These are phyloP conservation scores for Coemansia sp. DNA, from an alignment of 192 early-diverging fungal genomes.

Conservation along the genomic window DNA sequence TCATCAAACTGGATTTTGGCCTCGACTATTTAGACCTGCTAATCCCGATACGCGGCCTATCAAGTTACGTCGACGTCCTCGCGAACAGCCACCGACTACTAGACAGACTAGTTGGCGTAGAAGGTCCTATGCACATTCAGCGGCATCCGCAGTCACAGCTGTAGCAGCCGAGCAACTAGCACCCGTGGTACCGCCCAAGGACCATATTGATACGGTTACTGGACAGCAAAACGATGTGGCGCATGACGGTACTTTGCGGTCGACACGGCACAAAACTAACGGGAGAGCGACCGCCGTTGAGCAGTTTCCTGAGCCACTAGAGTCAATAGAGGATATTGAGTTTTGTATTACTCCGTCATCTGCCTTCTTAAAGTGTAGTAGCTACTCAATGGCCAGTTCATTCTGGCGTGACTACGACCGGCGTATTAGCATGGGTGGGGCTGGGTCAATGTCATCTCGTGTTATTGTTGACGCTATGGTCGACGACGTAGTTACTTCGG, in stretches of 20 bases:
- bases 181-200: neutral
- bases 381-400: neutral
- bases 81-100: neutral
- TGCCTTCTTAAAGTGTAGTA: neutral
- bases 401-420: constrained; percentile 44
- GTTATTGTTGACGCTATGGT: constrained; percentile 49
- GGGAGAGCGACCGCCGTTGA: neutral
- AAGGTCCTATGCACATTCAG: constrained; percentile 35
- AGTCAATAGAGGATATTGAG: neutral
- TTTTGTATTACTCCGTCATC: neutral
- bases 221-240: neutral
- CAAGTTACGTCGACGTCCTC: neutral
- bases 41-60: neutral
- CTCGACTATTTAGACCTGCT: constrained; percentile 18
- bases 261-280: neutral
- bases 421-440: constrained; percentile 36
- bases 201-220: neutral
- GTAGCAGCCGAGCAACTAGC: constrained; percentile 8
- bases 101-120: constrained; percentile 16
- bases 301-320: constrained; percentile 18
- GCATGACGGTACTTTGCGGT: neutral
- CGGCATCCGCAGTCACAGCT: constrained; percentile 38
- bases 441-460: neutral
- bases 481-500: constrained; percentile 21
- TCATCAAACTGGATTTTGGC: constrained; percentile 23